These are phyloP conservation scores for Sarcomyxa edulis DNA, from an alignment of 768 basidiomycete species.

Conservation along the genomic window DNA sequence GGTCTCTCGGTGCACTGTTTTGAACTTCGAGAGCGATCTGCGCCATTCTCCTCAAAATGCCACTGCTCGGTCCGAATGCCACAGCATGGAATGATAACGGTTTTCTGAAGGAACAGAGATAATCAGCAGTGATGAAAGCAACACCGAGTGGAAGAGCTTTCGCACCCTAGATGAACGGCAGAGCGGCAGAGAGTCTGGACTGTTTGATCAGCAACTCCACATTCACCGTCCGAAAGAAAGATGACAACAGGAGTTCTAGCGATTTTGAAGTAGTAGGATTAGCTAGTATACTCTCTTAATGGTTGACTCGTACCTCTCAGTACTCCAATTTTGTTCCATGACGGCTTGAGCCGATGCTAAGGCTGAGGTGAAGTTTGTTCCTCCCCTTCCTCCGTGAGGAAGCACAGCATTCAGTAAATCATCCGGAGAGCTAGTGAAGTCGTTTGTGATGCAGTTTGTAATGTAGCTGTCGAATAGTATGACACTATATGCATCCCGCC, in stretches of 20 bases:
- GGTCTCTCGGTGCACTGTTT: conserved; percentile 35
- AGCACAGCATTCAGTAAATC: conserved; percentile 34
- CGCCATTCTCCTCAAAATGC: conserved; percentile 41
- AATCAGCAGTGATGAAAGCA: not conserved
- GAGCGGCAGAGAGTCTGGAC: conserved; percentile 36
- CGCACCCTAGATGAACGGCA: conserved; percentile 40
- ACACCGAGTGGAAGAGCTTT: not conserved
- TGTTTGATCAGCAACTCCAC: conserved; percentile 26
- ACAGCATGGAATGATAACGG: conserved; percentile 54
- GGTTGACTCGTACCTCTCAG: conserved; percentile 41
- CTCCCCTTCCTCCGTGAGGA: conserved; percentile 14
- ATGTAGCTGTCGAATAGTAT: conserved; percentile 32
- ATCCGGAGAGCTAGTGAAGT: conserved; percentile 40
- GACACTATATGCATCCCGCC: conserved; percentile 54
- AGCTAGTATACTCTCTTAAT: too few relatives aligned
- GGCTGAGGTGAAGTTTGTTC: conserved; percentile 40
- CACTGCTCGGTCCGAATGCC: conserved; percentile 38
- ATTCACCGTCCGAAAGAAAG: conserved; percentile 55
- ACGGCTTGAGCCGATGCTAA: conserved; percentile 23
- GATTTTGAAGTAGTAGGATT: not conserved
- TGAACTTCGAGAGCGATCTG: conserved; percentile 45
- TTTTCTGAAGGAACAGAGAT: conserved; percentile 28
- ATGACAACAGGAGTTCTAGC: conserved; percentile 49
- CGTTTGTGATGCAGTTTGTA: conserved; percentile 27
- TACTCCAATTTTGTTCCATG: conserved; percentile 44